Base-by-base conservation (phyloP, 2,329 filamentous ascomycete genomes). In the Monilinia polystroma region DNA sequence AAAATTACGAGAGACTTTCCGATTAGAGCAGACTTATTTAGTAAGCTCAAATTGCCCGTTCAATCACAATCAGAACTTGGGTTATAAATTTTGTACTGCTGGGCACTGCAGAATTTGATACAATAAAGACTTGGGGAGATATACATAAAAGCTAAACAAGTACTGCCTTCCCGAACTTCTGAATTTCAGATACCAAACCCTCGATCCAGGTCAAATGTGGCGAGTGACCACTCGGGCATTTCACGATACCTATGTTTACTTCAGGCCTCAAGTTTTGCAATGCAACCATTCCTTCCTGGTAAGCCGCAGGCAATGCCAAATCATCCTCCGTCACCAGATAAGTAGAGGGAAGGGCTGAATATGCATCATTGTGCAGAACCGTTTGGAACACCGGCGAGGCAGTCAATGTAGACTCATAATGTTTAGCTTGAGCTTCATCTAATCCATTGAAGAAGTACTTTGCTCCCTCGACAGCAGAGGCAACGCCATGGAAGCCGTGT, bases 381-480 rank as follows among this genome's bases (percentile, higher is more conserved):
- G 66, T 67, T 10, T 16, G 51, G 49, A 62, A 57, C 7, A 63
- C 26, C 7, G 66, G 10, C 4, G 68, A 66, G 23, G 62, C 62
- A 4, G 66, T 67, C 11, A 69, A 55, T 4, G 62, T 63, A 1
- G 52, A 54, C 53, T 66, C 68, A 29, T 69, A 67, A 29, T 53
- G 8, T 26, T 63, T 56, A 8, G 68, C 66, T 43, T 51, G 20
- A 12, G 35, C 35, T 6, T 66, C 45, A 12, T 53, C 43, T n/a
- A 69, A 26, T 23, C 62, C 66, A 32, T 69, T 67, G 38, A 69
- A 67, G 57, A 69, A 67, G 43, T 58, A 69, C 26, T 67, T 67
- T 35, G 56, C 56, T 2, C 51, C 63, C 20, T 66, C 57, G 6
- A 38, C 43, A 23, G 63, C 60, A 23, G 68, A 67, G 4, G 45